Evolutionary conservation across 352 stramenopile genomes (phyloP).

Genomic region (Globisporangium yorkense): DNA sequence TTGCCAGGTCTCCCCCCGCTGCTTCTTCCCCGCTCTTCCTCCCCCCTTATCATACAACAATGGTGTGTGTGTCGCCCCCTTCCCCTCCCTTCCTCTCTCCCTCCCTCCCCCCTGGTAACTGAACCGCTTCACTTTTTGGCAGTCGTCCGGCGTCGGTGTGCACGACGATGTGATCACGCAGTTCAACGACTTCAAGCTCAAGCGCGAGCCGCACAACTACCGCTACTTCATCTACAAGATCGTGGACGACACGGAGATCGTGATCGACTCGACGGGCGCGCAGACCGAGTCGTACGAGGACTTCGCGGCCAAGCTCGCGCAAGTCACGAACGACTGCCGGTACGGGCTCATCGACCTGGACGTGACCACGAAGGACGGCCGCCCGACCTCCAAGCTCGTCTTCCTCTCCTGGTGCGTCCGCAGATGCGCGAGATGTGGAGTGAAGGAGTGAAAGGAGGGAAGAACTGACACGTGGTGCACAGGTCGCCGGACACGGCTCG

Average conservation of each 20-base stretch:
- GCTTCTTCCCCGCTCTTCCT: background rate
- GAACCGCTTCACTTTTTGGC: background rate
- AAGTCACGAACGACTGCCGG: slow-evolving; percentile 77
- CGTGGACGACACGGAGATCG: slow-evolving; percentile 89
- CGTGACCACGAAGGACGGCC: slow-evolving; percentile 85
- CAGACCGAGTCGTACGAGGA: slow-evolving; percentile 83
- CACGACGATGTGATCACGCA: slow-evolving; percentile 89
- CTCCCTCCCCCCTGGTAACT: background rate
- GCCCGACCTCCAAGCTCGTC: slow-evolving; percentile 87
- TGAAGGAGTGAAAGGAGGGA: too few relatives aligned
- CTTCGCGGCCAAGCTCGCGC: slow-evolving; percentile 74
- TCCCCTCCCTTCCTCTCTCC: background rate
- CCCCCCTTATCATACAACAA: background rate
- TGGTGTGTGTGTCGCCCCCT: background rate
- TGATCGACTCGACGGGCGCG: slow-evolving; percentile 86
- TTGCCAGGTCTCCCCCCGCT: background rate
- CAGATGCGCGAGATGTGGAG: too few relatives aligned
- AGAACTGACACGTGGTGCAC: background rate
- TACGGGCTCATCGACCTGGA: slow-evolving; percentile 89
- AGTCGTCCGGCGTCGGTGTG: slow-evolving; percentile 93
- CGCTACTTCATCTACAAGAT: slow-evolving; percentile 97
- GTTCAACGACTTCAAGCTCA: slow-evolving; percentile 96
- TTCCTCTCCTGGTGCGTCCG: slow-evolving; percentile 85
- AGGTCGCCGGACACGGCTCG: slow-evolving; percentile 90
- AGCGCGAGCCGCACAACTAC: slow-evolving; percentile 88